Evolutionary conservation across 306 rosid species (phyloP).

Genomic region (Sesbania bispinosa): DNA sequence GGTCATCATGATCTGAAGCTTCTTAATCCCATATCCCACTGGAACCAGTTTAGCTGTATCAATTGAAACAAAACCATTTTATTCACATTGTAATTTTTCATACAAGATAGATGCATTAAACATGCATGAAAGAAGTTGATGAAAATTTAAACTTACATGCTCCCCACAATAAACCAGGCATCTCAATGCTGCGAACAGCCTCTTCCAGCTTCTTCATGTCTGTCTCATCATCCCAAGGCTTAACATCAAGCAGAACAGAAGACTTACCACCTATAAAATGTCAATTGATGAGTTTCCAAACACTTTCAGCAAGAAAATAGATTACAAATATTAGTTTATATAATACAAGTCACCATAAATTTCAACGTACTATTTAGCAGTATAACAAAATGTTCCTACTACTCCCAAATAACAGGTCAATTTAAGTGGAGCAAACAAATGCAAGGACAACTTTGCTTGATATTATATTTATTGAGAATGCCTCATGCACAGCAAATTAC

Average conservation of each 20-base stretch:
- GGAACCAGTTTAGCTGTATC: conserved; percentile 72
- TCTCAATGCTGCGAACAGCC: conserved; percentile 67
- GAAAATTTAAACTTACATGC: conserved; percentile 57
- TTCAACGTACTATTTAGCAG: background rate
- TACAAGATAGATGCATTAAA: background rate
- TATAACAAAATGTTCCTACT: background rate
- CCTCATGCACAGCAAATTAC: background rate
- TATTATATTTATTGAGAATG: background rate
- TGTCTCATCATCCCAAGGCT: conserved; percentile 96
- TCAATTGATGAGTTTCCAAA: background rate
- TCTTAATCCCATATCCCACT: conserved; percentile 90
- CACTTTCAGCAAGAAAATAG: background rate
- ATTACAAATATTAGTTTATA: background rate
- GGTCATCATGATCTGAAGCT: conserved; percentile 79
- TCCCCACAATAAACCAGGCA: conserved; percentile 85
- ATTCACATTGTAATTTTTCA: background rate
- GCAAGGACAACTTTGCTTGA: background rate
- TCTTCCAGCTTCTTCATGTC: conserved; percentile 96
- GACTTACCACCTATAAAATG: conserved; percentile 74
- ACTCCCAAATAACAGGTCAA: background rate
- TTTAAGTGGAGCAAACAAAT: background rate
- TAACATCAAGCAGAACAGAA: conserved; percentile 82
- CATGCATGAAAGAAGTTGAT: background rate
- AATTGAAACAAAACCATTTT: conserved; percentile 1
- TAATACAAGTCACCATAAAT: background rate